Percentiles rank a stretch among this genome's conserved stretches.
phyloP scores from a whole-genome alignment of 164 flowering plant genomes.

The Vitis labrusca region DNA sequence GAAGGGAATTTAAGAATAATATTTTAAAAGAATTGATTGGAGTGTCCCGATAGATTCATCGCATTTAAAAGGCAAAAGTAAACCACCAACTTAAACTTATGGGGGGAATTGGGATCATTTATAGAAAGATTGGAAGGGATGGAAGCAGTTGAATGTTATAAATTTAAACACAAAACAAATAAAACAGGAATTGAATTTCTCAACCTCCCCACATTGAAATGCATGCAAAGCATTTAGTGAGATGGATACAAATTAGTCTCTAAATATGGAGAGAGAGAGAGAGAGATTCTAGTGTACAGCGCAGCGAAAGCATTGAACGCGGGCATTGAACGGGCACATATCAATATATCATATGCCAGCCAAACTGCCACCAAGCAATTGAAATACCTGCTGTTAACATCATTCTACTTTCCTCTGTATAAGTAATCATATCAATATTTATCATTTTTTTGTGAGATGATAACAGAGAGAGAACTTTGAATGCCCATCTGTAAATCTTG shows the following conservation, averaged over 20 bases:
- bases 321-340: constrained; percentile 17
- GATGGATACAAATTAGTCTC: constrained; percentile 14
- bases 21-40: no score
- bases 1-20: no score
- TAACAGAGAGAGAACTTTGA: not conserved
- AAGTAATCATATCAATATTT: no score
- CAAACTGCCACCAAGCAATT: constrained; percentile 18
- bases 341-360: constrained; percentile 11
- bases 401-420: constrained; percentile 12
- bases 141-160: not conserved
- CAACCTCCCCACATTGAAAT: constrained; percentile 20
- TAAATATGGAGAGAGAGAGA: constrained; percentile 10
- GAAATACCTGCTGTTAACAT: constrained; percentile 14
- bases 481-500: constrained; percentile 6
- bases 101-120: no score
- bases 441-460: not conserved
- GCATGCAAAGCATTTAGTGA: constrained; percentile 24
- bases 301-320: constrained; percentile 7
- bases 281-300: not conserved
- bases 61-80: no score
- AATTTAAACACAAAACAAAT: not conserved
- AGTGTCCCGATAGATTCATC: no score
- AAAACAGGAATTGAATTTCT: constrained; percentile 12
- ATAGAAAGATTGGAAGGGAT: not conserved
- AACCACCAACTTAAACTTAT: no score